These are phyloP conservation scores for Asparagopsis taxiformis DNA, from an alignment of 31 red algal species.

Conservation along the genomic window DNA sequence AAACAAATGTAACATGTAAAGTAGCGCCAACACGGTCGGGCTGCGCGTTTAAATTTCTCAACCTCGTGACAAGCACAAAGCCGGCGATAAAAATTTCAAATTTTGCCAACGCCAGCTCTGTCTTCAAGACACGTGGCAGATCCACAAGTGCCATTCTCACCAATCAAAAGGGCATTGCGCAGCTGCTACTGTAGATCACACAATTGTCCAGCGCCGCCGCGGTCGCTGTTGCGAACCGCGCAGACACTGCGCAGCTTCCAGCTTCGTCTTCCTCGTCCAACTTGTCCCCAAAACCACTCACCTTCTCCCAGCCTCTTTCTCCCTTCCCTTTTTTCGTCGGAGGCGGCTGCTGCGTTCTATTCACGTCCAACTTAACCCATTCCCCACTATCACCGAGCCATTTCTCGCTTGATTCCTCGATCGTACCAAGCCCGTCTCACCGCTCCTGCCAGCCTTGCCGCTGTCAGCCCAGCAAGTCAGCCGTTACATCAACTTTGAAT, in stretches of 20 bases:
- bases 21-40: too few relatives aligned
- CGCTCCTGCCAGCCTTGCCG: slow-evolving; percentile 21
- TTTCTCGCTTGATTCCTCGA: not conserved
- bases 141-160: not conserved
- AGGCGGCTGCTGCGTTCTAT: slow-evolving; percentile 27
- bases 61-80: too few relatives aligned
- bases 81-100: too few relatives aligned
- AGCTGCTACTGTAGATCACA: slow-evolving; percentile 14
- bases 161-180: slow-evolving; percentile 12
- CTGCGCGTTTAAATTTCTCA: too few relatives aligned
- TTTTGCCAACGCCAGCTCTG: too few relatives aligned
- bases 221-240: slow-evolving; percentile 3
- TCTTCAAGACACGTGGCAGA: slow-evolving; percentile 31
- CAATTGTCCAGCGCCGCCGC: slow-evolving; percentile 7
- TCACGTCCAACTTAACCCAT: not conserved
- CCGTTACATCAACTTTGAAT: not conserved
- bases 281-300: not conserved
- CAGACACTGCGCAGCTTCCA: slow-evolving; percentile 15
- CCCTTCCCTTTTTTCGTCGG: slow-evolving; percentile 26
- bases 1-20: too few relatives aligned
- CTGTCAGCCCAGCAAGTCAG: not conserved
- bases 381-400: slow-evolving; percentile 2
- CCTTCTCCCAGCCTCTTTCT: not conserved
- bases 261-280: not conserved
- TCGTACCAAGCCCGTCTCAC: not conserved